Conservation (phyloP, 345 rosid species). For the Salix suchowensis region DNA sequence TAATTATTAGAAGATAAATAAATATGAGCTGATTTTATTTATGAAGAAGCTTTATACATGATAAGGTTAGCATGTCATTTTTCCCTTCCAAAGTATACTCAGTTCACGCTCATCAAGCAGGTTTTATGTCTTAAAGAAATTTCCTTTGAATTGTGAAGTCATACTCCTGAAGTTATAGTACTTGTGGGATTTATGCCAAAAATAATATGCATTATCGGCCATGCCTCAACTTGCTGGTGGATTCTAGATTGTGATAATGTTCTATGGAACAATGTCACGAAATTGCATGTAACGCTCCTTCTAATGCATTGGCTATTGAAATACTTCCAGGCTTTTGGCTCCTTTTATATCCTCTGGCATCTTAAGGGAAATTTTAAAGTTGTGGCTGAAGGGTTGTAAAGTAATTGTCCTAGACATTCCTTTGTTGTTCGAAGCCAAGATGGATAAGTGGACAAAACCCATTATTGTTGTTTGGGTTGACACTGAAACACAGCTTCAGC, state of each 20-base stretch:
- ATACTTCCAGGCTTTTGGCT: conserved; percentile 58
- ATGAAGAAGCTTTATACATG: not conserved
- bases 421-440: conserved; percentile 70
- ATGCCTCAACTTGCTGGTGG: not conserved
- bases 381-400: conserved; percentile 66
- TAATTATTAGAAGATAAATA: not conserved
- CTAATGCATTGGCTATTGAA: conserved; percentile 1
- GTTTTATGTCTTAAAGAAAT: not conserved
- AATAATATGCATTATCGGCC: not conserved
- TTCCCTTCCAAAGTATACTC: not conserved
- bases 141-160: not conserved
- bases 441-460: conserved; percentile 88
- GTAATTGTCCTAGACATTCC: conserved; percentile 81
- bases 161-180: not conserved
- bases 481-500: conserved; percentile 62
- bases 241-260: not conserved
- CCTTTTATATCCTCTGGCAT: conserved; percentile 78
- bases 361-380: conserved; percentile 52
- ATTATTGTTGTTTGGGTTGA: conserved; percentile 70
- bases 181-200: not conserved
- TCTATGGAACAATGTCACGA: not conserved
- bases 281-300: not conserved
- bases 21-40: not conserved
- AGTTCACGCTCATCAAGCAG: not conserved
- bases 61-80: not conserved